phyloP scores from a whole-genome alignment of 2,329 filamentous ascomycete genomes.

The Diaporthe aspalathi region DNA sequence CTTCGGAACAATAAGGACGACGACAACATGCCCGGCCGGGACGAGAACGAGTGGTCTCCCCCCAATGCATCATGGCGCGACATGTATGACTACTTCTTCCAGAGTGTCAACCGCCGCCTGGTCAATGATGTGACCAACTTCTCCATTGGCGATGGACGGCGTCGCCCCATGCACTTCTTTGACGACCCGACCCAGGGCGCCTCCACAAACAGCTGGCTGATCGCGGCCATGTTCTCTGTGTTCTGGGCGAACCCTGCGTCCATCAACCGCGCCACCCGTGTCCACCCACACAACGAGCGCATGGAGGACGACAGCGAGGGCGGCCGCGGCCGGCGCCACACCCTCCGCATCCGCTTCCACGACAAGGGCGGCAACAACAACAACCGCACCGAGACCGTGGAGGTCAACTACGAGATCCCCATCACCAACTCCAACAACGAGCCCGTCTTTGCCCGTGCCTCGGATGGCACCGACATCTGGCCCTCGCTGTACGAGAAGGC shows the following conservation, averaged over 20 bases:
- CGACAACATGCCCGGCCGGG: slow-evolving; percentile 32
- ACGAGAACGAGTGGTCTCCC: slow-evolving; percentile 49
- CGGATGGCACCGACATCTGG: slow-evolving; percentile 56
- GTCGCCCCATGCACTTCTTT: slow-evolving; percentile 45
- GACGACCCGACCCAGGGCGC: slow-evolving; percentile 58
- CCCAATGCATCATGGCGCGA: slow-evolving; percentile 56
- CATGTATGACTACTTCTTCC: slow-evolving; percentile 51
- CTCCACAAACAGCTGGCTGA: slow-evolving; percentile 55
- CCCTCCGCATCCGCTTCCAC: slow-evolving; percentile 51
- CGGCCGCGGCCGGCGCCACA: slow-evolving; percentile 40
- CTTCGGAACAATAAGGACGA: slow-evolving; percentile 16
- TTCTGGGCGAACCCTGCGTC: slow-evolving; percentile 56
- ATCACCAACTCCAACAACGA: slow-evolving; percentile 57
- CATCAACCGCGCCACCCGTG: slow-evolving; percentile 52
- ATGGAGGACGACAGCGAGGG: slow-evolving; percentile 41
- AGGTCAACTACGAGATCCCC: slow-evolving; percentile 57
- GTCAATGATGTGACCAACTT: slow-evolving; percentile 45
- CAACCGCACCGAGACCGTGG: slow-evolving; percentile 44
- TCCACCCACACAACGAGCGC: slow-evolving; percentile 39
- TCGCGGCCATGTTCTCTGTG: slow-evolving; percentile 58
- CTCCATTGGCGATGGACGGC: slow-evolving; percentile 40
- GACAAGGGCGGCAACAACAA: slow-evolving; percentile 57
- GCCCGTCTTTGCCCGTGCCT: slow-evolving; percentile 56
- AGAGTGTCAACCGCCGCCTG: slow-evolving; percentile 47
- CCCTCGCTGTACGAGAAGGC: slow-evolving; percentile 60